phyloP scores from a whole-genome alignment of 352 stramenopile species.

The Globisporangium cederbergense region DNA sequence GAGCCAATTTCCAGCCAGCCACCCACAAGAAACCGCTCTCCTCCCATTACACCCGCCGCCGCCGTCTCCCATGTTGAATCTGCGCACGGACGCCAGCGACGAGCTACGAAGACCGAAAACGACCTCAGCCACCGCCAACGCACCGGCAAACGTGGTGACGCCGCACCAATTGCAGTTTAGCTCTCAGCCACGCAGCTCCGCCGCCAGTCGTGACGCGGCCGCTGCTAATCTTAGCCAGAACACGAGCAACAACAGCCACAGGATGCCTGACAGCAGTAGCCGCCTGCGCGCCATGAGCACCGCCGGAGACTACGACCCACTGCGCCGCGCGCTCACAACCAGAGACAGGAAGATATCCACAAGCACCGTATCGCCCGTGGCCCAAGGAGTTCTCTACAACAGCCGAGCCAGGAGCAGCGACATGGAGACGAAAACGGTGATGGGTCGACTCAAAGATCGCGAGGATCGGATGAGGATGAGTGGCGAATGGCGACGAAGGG shows the following conservation, averaged over 20 bases:
- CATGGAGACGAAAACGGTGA: conserved; percentile 13
- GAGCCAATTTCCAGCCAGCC: not conserved
- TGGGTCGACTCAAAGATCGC: conserved; percentile 11
- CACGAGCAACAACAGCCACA: not conserved
- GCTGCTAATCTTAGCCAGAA: not conserved
- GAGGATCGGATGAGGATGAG: not conserved
- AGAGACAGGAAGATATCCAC: not conserved
- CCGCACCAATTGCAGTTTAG: conserved; percentile 1
- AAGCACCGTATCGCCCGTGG: not conserved
- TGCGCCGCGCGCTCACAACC: conserved; percentile 5
- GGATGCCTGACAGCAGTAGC: not conserved
- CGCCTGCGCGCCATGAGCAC: conserved; percentile 2
- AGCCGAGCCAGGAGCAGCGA: not conserved
- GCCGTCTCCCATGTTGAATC: conserved; percentile 17
- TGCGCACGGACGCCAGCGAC: not conserved
- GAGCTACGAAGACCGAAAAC: conserved; percentile 1
- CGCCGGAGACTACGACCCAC: not conserved
- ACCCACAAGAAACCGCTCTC: not conserved
- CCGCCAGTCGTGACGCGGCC: not conserved
- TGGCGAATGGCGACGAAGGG: not conserved
- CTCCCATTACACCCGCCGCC: not conserved
- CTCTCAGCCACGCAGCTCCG: not conserved
- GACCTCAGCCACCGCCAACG: not conserved
- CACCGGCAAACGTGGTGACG: not conserved
- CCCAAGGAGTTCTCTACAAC: not conserved